Base-by-base conservation (phyloP, 352 stramenopile species). In the Phytophthora chlamydospora region DNA sequence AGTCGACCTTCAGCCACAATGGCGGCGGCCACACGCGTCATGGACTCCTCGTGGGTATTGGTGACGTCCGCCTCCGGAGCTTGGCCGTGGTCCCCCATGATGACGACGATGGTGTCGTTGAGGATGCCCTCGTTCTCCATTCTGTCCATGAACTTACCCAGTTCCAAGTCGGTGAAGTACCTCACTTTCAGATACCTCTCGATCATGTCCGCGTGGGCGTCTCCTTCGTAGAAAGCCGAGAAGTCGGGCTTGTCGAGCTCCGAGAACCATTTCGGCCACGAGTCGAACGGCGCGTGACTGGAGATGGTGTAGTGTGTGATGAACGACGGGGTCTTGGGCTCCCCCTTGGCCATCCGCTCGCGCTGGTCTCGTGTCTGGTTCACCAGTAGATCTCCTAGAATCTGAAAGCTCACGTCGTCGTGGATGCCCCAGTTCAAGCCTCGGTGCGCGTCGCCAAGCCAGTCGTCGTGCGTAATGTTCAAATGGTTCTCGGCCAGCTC, bases 241-340 rank as follows among this genome's bases (percentile, higher is more conserved):
- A 83, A 78, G 45, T 85, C 75, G 7, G 75, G 75, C 13, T 80
- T 62, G 2, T 69, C 62, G 0, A 12, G 3, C 3, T 71, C 29
- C 0, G 68, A 29, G 50, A 75, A 82, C 78, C 78, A 85, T 39
- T 69, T 59, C 5, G 78, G 73, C 16, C 58, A 58, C 12, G 73
- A 61, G 19, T 62, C 43, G 53, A 73, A 88, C 19, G 70, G 62
- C n/a, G 66, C 65, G 63, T 88, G 78, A 38, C 72, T 85, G n/a
- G 72, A 80, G 66, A 87, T 87, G 32, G 75, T 83, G 62, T 82
- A 88, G 42, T 83, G 73, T 16, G 73, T 83, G 44, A 83, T 57
- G 58, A 83, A 88, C 21, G 73, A 75, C 21, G 78, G 75, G 19
- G 49, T 63, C 46, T 79, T 83, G 0, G 62, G 29, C n/a, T 76